Conservation (phyloP, 768 basidiomycete genomes). For the Boletellus ananas region DNA sequence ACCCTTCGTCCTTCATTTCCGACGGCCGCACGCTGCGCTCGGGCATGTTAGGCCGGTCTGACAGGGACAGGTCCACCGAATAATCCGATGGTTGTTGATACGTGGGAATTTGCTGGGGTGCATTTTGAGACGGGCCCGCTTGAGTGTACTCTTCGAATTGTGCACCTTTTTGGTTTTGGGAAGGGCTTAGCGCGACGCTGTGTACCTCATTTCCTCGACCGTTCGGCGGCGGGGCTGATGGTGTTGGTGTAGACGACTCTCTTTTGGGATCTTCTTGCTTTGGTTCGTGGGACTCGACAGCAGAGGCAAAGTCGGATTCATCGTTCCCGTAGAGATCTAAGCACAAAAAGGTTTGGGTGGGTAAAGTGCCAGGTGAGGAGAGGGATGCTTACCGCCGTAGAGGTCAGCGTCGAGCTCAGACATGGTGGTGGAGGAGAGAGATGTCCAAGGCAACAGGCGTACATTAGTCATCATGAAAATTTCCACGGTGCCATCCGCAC, state of each 20-base stretch:
- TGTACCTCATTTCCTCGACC: too few relatives aligned
- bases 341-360: neutral
- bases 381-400: conserved; percentile 64
- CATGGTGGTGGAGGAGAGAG: conserved; percentile 48
- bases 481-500: too few relatives aligned
- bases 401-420: conserved; percentile 87
- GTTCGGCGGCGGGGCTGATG: too few relatives aligned
- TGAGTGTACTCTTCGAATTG: neutral
- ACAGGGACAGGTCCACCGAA: conserved; percentile 31
- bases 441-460: conserved; percentile 21
- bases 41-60: conserved; percentile 40
- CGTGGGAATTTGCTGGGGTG: conserved; percentile 72
- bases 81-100: conserved; percentile 28
- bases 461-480: conserved; percentile 28
- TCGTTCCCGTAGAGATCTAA: conserved; percentile 66
- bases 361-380: neutral
- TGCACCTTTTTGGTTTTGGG: too few relatives aligned
- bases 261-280: conserved; percentile 26
- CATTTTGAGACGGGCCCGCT: conserved; percentile 35
- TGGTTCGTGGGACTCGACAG: conserved; percentile 37
- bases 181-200: too few relatives aligned
- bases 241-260: conserved; percentile 9
- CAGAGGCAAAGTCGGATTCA: conserved; percentile 56
- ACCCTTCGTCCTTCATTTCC: conserved; percentile 99
- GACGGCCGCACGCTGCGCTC: conserved; percentile 75